Conservation (phyloP, 1,139 yeast genomes). For the Wickerhamomyces sp. region DNA sequence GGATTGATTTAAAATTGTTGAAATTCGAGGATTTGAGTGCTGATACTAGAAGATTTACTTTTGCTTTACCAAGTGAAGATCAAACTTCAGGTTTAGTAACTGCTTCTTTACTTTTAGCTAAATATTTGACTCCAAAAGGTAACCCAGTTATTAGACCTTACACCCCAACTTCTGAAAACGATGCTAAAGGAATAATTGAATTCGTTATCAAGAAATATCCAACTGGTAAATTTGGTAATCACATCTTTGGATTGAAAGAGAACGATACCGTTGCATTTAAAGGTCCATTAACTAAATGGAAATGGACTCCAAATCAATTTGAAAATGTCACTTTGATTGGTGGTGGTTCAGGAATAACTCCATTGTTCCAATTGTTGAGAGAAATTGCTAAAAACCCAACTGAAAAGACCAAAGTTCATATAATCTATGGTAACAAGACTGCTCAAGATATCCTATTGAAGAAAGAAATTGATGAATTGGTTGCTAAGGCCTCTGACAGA, state of each 20-base stretch:
- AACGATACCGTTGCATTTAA: slow-evolving; percentile 85
- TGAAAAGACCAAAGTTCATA: slow-evolving; percentile 80
- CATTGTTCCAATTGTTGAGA: slow-evolving; percentile 80
- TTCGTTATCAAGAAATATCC: slow-evolving; percentile 83
- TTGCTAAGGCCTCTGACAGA: slow-evolving; percentile 65
- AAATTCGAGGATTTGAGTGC: slow-evolving; percentile 51
- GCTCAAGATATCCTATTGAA: slow-evolving; percentile 74
- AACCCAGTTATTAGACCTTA: slow-evolving; percentile 91
- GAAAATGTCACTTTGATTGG: slow-evolving; percentile 80
- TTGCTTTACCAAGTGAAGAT: slow-evolving; percentile 65
- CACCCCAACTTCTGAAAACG: slow-evolving; percentile 80
- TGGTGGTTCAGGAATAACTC: slow-evolving; percentile 97
- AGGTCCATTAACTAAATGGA: slow-evolving; percentile 93
- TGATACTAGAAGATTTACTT: slow-evolving; percentile 62
- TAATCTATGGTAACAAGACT: slow-evolving; percentile 76
- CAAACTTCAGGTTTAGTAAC: slow-evolving; percentile 72
- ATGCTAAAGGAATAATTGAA: slow-evolving; percentile 68
- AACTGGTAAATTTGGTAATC: slow-evolving; percentile 77
- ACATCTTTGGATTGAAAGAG: slow-evolving; percentile 64
- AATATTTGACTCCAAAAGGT: slow-evolving; percentile 81
- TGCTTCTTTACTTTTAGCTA: slow-evolving; percentile 79
- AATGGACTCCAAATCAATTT: slow-evolving; percentile 84
- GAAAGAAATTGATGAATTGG: slow-evolving; percentile 66
- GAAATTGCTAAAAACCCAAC: slow-evolving; percentile 65
- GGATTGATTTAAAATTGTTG: slow-evolving; percentile 76